Percentiles rank a stretch among this genome's conserved stretches.
phyloP scores from a whole-genome alignment of 2,329 filamentous ascomycete species.

The Paramyrothecium roridum region DNA sequence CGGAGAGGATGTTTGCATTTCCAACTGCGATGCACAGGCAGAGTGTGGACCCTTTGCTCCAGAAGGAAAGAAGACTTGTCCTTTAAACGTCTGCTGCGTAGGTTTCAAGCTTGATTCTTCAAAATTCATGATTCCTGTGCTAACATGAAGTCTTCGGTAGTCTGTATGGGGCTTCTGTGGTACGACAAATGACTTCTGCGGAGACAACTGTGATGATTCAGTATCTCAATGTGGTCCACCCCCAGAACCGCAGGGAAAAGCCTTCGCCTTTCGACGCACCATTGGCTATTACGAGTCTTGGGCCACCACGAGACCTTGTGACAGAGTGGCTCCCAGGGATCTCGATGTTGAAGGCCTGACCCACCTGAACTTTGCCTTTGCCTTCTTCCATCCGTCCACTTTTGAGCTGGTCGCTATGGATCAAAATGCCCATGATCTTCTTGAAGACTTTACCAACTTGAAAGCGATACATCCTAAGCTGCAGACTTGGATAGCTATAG shows the following conservation, averaged over 20 bases:
- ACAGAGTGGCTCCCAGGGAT: slow-evolving; percentile 8
- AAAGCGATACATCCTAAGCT: neutral
- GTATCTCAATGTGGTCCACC: no score
- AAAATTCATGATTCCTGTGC: no score
- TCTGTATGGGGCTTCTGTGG: no score
- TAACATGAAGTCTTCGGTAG: no score
- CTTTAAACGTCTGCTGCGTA: slow-evolving; percentile 24
- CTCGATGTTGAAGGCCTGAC: slow-evolving; percentile 10
- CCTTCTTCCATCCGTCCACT: slow-evolving; percentile 30
- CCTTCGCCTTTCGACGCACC: no score
- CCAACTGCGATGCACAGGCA: slow-evolving; percentile 33
- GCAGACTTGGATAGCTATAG: neutral
- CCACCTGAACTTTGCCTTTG: slow-evolving; percentile 34
- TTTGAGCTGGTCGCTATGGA: neutral
- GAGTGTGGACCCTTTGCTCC: slow-evolving; percentile 27
- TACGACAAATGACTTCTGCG: no score
- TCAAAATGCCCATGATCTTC: neutral
- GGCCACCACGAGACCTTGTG: slow-evolving; percentile 13
- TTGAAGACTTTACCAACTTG: slow-evolving; percentile 2
- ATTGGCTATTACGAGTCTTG: slow-evolving; percentile 29
- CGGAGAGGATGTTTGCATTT: slow-evolving; percentile 11
- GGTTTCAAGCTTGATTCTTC: neutral
- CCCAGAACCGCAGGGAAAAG: no score
- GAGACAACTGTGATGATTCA: no score
- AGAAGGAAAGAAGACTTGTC: slow-evolving; percentile 14